A percentile compares a stretch with the other conserved stretches of the same genome.
phyloP scores from a whole-genome alignment of 495 filamentous ascomycete species.

The Annulohypoxylon bovei region DNA sequence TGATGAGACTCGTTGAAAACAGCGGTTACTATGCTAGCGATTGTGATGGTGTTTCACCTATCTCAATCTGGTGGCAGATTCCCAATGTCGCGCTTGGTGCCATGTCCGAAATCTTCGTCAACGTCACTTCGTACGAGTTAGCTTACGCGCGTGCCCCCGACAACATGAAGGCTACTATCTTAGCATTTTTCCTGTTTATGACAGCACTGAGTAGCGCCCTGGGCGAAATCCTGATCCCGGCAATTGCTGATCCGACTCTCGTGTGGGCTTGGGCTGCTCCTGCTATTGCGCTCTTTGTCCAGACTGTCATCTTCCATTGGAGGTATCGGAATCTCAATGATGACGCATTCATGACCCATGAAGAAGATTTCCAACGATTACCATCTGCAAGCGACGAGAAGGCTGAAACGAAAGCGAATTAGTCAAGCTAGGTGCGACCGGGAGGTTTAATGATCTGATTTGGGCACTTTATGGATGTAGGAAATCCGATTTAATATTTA shows the following conservation, averaged over 20 bases:
- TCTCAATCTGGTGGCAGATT: constrained; percentile 66
- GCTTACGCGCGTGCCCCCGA: constrained; percentile 70
- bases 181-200: constrained; percentile 65
- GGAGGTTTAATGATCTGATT: background rate
- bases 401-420: constrained; percentile 13
- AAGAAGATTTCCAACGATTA: constrained; percentile 33
- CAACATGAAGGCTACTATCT: constrained; percentile 69
- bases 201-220: constrained; percentile 63
- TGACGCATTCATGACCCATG: constrained; percentile 54
- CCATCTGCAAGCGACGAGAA: background rate
- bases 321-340: constrained; percentile 57
- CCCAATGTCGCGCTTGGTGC: constrained; percentile 56
- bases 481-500: background rate
- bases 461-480: background rate
- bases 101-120: constrained; percentile 68
- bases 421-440: background rate
- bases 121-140: constrained; percentile 70
- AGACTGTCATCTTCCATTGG: constrained; percentile 61
- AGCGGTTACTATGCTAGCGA: constrained; percentile 55
- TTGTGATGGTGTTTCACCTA: constrained; percentile 55
- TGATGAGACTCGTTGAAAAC: constrained; percentile 27
- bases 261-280: constrained; percentile 65
- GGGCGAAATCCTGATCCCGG: constrained; percentile 64
- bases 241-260: constrained; percentile 63
- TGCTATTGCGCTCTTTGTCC: constrained; percentile 57